A percentile compares a stretch with the other conserved stretches of the same genome.
Evolutionary conservation across 495 filamentous ascomycete genomes (phyloP).

Genomic region (Penicillium samsonianum): DNA sequence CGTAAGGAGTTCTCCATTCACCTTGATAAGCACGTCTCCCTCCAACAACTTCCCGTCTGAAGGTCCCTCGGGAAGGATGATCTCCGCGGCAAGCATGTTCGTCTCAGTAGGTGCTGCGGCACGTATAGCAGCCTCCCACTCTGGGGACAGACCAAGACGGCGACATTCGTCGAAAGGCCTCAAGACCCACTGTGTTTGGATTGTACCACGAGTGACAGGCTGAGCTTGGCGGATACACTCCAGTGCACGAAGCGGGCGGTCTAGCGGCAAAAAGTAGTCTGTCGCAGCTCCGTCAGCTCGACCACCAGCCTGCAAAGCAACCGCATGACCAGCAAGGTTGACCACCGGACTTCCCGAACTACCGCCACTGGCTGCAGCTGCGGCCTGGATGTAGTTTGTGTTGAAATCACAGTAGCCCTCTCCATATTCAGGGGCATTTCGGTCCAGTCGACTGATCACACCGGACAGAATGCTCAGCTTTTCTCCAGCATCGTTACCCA

Average conservation of each 20-base stretch:
- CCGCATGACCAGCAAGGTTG: conserved; percentile 88
- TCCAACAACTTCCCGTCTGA: conserved; percentile 83
- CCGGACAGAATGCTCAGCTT: conserved; percentile 98
- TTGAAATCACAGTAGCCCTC: conserved; percentile 99
- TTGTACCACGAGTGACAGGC: conserved; percentile 84
- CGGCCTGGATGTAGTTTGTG: conserved; percentile 98
- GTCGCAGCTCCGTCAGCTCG: conserved; percentile 92
- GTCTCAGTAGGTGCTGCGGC: conserved; percentile 87
- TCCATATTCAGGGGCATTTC: conserved; percentile 97
- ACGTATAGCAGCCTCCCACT: conserved; percentile 83
- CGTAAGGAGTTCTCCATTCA: conserved; percentile 91
- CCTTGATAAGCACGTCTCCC: conserved; percentile 92
- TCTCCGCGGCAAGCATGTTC: conserved; percentile 95
- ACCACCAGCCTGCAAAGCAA: conserved; percentile 93
- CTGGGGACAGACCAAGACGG: conserved; percentile 76
- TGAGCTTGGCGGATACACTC: conserved; percentile 76
- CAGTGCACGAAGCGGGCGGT: conserved; percentile 83
- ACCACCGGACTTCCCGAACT: conserved; percentile 97
- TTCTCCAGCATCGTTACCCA: conserved; percentile 98
- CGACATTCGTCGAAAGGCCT: conserved; percentile 98
- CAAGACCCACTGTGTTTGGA: conserved; percentile 94
- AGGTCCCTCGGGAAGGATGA: conserved; percentile 87
- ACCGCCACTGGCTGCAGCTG: conserved; percentile 91
- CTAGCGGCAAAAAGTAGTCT: conserved; percentile 95
- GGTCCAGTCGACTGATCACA: conserved; percentile 92